Evolutionary conservation across 2,329 filamentous ascomycete genomes (phyloP), one percentile per base, ranked within the genome.

Genomic region (Aureobasidium sp.): DNA sequence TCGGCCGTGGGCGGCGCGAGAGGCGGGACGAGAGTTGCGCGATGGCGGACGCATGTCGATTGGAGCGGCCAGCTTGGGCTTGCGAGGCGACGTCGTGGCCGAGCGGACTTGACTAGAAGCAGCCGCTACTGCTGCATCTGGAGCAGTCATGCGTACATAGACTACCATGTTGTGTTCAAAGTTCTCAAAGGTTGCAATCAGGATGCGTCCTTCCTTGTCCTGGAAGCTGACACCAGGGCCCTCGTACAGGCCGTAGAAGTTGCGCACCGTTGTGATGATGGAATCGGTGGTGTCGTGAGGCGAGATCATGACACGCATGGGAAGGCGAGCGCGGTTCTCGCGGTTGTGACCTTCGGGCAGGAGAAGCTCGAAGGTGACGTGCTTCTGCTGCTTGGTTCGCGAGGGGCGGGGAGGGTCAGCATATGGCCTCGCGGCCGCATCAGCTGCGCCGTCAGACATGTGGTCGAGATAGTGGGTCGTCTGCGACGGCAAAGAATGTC

Each of bases 191-290:
- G 89, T 83, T 59, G 91, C 90, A 70, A 98, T 97, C 65, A 98
- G 81, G 57, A 87, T 95, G 64, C 87, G 91, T 64, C 88, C 89
- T 63, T 86, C 77, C 59, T 88, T 82, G 69, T 97, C 91, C 72
- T 97, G 91, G 65, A 98, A 97, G 72, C 89, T 95, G 65, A 98
- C 86, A 60, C 93, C 90, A 67, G 85, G 62, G 44, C 71, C 84
- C 60, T 91, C 88, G 69, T 96, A 96, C 61, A 98, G 79, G 57
- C 93, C 93, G 68, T 95, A 97, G 74, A 97, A 97, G 76, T 96
- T 97, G 79, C 95, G 97, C 66, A 97, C 91, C 1, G 93, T 97
- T 12, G 90, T 93, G 59, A 97, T 88, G 72, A 98, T 98, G 30
- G 90, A 96, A 67, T 97, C 91, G 19, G 91, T 97, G 49, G 88